phyloP scores from a whole-genome alignment of 2,329 filamentous ascomycete species.

The Aureobasidium namibiae region DNA sequence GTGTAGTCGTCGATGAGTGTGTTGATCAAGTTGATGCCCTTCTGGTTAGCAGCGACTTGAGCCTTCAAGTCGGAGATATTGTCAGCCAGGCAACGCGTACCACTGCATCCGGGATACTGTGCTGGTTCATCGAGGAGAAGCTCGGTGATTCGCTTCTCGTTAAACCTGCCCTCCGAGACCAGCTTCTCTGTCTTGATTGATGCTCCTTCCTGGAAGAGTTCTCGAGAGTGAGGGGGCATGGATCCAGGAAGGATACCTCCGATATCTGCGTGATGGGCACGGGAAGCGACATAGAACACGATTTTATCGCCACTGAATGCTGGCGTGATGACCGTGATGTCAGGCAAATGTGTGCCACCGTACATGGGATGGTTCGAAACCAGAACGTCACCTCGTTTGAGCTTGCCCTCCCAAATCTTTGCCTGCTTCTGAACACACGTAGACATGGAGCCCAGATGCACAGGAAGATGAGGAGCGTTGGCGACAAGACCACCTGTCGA shows the following conservation, averaged over 20 bases:
- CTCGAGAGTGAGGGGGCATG: slow-evolving; percentile 69
- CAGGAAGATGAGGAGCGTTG: slow-evolving; percentile 70
- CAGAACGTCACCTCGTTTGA: slow-evolving; percentile 72
- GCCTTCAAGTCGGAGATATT: slow-evolving; percentile 83
- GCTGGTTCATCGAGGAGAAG: slow-evolving; percentile 63
- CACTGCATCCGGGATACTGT: slow-evolving; percentile 65
- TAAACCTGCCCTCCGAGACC: slow-evolving; percentile 67
- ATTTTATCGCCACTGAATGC: slow-evolving; percentile 69
- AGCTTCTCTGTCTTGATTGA: slow-evolving; percentile 55
- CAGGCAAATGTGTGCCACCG: slow-evolving; percentile 74
- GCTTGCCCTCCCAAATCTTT: slow-evolving; percentile 68
- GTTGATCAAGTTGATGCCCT: slow-evolving; percentile 71
- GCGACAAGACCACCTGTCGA: slow-evolving; percentile 67
- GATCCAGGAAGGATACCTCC: slow-evolving; percentile 74
- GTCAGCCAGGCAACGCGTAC: slow-evolving; percentile 70
- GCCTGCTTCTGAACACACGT: slow-evolving; percentile 73
- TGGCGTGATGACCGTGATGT: slow-evolving; percentile 74
- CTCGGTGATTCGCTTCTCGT: slow-evolving; percentile 67
- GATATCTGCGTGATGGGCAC: slow-evolving; percentile 77
- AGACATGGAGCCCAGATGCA: slow-evolving; percentile 78
- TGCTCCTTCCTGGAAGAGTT: slow-evolving; percentile 49
- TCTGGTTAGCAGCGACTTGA: slow-evolving; percentile 79
- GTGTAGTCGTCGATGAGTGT: slow-evolving; percentile 70
- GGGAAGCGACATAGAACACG: slow-evolving; percentile 72
- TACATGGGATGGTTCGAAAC: slow-evolving; percentile 80